Percentiles rank a stretch among this genome's conserved stretches.
phyloP scores from a whole-genome alignment of 140 eudicot species.

The Stevia rebaudiana region DNA sequence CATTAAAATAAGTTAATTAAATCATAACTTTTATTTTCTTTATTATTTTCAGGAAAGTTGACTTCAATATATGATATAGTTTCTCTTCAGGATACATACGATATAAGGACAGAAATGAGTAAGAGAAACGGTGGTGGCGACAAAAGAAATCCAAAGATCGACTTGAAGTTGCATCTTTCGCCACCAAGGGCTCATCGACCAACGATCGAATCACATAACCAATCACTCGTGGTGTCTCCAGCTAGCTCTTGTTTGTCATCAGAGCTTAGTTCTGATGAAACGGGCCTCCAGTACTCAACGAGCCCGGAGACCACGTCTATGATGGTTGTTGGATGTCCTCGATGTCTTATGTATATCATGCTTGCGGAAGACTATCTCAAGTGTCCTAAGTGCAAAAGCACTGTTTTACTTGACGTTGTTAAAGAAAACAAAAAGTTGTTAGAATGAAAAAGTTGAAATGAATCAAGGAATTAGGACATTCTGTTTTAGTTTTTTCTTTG shows the following conservation, averaged over 20 bases:
- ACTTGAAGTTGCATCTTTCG: conserved; percentile 63
- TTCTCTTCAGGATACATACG: neutral
- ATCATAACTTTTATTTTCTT: conserved; percentile 14
- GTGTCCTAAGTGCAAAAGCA: conserved; percentile 88
- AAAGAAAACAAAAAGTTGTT: conserved; percentile 39
- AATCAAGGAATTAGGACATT: conserved; percentile 7
- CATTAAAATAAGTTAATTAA: neutral
- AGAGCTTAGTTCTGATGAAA: conserved; percentile 44
- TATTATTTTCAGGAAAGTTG: conserved; percentile 9
- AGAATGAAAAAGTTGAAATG: neutral
- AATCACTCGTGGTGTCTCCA: conserved; percentile 44
- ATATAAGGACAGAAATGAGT: conserved; percentile 36
- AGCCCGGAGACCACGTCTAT: conserved; percentile 64
- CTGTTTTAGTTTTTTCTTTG: neutral
- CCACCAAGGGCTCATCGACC: conserved; percentile 42
- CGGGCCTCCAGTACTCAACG: conserved; percentile 27
- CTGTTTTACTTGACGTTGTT: conserved; percentile 68
- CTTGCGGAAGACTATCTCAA: conserved; percentile 52
- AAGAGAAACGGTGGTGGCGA: conserved; percentile 34
- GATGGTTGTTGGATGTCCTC: conserved; percentile 87
- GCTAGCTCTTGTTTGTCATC: conserved; percentile 81
- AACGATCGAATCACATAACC: conserved; percentile 39
- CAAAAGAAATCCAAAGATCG: conserved; percentile 39
- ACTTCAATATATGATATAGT: neutral
- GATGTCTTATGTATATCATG: conserved; percentile 91